A percentile compares a stretch with the other conserved stretches of the same genome.
phyloP scores from a whole-genome alignment of 2,329 filamentous ascomycete genomes.

The Colletotrichum paranaense region DNA sequence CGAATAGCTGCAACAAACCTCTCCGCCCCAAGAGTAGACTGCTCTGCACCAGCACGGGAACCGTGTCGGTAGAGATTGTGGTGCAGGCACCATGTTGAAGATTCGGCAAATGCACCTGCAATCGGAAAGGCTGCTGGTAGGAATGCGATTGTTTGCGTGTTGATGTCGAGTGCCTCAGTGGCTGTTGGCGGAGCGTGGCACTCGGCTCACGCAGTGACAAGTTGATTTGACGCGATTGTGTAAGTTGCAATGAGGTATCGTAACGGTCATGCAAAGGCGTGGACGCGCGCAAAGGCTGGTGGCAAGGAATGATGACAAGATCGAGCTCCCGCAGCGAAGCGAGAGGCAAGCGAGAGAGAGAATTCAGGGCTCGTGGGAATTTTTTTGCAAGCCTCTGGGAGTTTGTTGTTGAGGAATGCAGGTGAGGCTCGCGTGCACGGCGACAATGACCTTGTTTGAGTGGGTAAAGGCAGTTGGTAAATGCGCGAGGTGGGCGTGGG shows the following conservation, averaged over 20 bases:
- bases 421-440: slow-evolving; percentile 21
- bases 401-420: slow-evolving; percentile 25
- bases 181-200: slow-evolving; percentile 18
- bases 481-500: slow-evolving; percentile 6
- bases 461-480: not conserved
- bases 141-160: not conserved
- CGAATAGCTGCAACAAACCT: slow-evolving; percentile 59
- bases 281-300: not conserved
- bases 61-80: slow-evolving; percentile 74
- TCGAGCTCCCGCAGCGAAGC: slow-evolving; percentile 21
- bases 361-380: slow-evolving; percentile 7
- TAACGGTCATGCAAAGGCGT: slow-evolving; percentile 12
- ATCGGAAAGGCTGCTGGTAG: not conserved
- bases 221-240: slow-evolving; percentile 17
- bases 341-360: slow-evolving; percentile 1
- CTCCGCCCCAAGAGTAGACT: slow-evolving; percentile 93
- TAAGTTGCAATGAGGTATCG: slow-evolving; percentile 18
- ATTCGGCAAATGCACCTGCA: not conserved
- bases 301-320: slow-evolving; percentile 7
- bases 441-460: slow-evolving; percentile 38
- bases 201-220: slow-evolving; percentile 25
- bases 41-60: slow-evolving; percentile 95
- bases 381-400: not conserved
- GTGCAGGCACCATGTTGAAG: slow-evolving; percentile 63
- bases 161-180: slow-evolving; percentile 11